Base-by-base conservation (phyloP, 768 basidiomycete genomes). In the Boletellus ananas region DNA sequence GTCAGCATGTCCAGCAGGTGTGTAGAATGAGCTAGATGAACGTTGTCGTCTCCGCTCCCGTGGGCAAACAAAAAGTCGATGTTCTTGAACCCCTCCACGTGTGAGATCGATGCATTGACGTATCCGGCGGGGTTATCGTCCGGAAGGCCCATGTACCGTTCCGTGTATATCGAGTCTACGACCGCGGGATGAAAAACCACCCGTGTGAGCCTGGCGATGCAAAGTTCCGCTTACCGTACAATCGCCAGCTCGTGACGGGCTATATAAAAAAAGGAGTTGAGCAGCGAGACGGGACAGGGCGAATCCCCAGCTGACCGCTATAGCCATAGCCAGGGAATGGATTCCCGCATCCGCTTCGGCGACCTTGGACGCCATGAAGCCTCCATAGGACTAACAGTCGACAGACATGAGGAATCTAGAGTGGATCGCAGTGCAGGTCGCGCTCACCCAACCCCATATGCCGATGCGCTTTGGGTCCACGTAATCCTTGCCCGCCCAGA, bases 1-100 rank as follows among this genome's bases (percentile, higher is more conserved):
- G 94, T 97, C 58, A 99, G 79, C 84, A 96, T 94, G 68, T 98
- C 95, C 33, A 99, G 70, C 60, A 99, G 63, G 58, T 89, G 89
- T 12, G 93, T 93, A 47, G 88, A 84, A 70, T 99, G 94, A 34
- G 88, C 81, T 61, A 81, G 94, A 69, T 99, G 96, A 39, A 99
- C 94, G 62, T 98, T 98, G 65, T 98, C 95, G 65, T 98, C 95
- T 9, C 86, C 95, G 57, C 85, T 92, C 27, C 96, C 96, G 60
- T 97, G 94, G 10, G 88, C 90, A 46, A 97, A 80, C 43, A 94
- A 67, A 66, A 80, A 98, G 56, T 92, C 80, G 27, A 85, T 77
- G 50, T 87, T 74, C 55, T 79, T 71, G 76, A 98, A 99, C 3
- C 85, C 92, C 10, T 85, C 85, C 43, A 96, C 92, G 62, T 90